Conservation (phyloP, 208 protist genomes). For the Endotrypanum monterogeii region DNA sequence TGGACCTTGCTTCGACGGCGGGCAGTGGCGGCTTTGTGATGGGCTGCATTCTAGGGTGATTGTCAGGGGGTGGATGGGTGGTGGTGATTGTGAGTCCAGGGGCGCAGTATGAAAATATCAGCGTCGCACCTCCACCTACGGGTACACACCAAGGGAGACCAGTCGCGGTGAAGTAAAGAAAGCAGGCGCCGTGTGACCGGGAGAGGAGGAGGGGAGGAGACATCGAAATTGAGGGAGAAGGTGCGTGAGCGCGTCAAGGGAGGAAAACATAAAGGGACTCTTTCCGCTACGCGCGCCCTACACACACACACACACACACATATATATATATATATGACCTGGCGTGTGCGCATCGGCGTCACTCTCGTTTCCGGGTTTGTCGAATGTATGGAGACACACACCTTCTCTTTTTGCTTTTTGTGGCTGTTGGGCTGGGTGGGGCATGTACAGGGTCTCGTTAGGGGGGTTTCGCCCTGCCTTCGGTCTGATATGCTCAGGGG, state of each 20-base stretch:
- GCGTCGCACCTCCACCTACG: not conserved
- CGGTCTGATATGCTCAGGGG: too few relatives aligned
- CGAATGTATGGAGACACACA: not conserved
- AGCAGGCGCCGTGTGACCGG: not conserved
- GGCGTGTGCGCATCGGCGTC: too few relatives aligned
- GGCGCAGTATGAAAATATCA: not conserved
- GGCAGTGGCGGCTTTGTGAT: not conserved
- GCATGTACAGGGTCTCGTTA: too few relatives aligned
- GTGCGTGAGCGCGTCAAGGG: not conserved
- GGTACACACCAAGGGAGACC: not conserved
- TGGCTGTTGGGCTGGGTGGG: too few relatives aligned
- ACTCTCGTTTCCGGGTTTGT: not conserved
- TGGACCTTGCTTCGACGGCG: not conserved
- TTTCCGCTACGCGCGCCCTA: too few relatives aligned
- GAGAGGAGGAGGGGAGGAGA: not conserved
- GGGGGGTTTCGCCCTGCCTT: too few relatives aligned
- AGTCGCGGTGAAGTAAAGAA: not conserved
- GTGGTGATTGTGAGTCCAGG: too few relatives aligned
- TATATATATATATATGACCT: not conserved
- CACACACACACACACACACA: conserved; percentile 8
- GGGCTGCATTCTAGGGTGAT: not conserved
- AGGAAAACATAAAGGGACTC: too few relatives aligned
- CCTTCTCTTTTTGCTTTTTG: not conserved
- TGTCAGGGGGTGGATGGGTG: not conserved
- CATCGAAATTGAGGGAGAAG: not conserved